Evolutionary conservation across 495 filamentous ascomycete species (phyloP).

Genomic region (Xylaria nigripes): DNA sequence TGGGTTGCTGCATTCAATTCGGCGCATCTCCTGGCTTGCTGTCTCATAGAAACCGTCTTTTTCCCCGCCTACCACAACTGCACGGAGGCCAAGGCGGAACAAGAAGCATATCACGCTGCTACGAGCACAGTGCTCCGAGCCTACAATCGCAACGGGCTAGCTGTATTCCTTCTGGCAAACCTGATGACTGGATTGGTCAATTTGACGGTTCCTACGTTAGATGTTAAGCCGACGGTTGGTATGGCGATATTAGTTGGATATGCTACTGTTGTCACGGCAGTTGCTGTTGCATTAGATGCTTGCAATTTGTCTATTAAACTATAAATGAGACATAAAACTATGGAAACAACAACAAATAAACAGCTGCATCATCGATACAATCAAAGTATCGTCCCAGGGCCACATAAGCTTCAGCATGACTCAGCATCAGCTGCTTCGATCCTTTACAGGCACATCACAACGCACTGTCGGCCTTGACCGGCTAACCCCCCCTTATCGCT

Average conservation of each 20-base stretch:
- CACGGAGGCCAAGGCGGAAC: conserved; percentile 40
- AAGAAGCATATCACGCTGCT: conserved; percentile 50
- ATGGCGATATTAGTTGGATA: conserved; percentile 73
- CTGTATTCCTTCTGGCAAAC: conserved; percentile 82
- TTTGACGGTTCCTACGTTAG: conserved; percentile 70
- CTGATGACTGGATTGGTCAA: conserved; percentile 84
- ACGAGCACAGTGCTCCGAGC: conserved; percentile 72
- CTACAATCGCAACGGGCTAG: conserved; percentile 82
- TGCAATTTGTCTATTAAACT: conserved; percentile 69
- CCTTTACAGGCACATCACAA: not conserved
- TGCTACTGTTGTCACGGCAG: conserved; percentile 51
- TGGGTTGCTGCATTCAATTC: conserved; percentile 90
- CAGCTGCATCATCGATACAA: not conserved
- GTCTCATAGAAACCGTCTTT: conserved; percentile 62
- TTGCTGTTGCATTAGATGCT: conserved; percentile 64
- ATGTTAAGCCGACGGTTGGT: conserved; percentile 50
- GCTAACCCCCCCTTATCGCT: not conserved
- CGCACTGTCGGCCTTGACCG: not conserved
- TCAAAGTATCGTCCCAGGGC: no score
- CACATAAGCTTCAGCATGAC: no score
- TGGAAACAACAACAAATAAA: not conserved
- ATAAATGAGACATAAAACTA: conserved; percentile 26
- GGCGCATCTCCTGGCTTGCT: conserved; percentile 68
- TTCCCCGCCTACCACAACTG: conserved; percentile 64
- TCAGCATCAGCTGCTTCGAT: not conserved